Percentiles rank a stretch among this genome's conserved stretches.
phyloP scores from a whole-genome alignment of 2,329 filamentous ascomycete genomes.

The Colletotrichum musae region DNA sequence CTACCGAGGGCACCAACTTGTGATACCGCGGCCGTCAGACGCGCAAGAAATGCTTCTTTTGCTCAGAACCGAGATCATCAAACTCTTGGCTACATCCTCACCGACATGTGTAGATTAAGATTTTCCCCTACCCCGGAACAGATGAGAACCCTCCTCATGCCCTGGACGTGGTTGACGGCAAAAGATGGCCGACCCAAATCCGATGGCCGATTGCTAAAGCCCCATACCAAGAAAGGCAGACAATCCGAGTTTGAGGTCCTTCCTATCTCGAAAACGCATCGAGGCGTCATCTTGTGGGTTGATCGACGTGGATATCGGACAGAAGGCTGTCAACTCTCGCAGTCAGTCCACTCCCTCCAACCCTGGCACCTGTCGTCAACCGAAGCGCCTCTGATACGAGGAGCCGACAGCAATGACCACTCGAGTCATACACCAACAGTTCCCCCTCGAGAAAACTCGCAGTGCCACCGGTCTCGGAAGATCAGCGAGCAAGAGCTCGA shows the following conservation, averaged over 20 bases:
- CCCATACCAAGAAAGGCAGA: neutral
- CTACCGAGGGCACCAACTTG: conserved; percentile 9
- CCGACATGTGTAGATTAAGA: conserved; percentile 18
- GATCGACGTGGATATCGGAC: neutral
- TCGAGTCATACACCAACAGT: conserved; percentile 16
- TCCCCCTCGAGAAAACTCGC: conserved; percentile 1
- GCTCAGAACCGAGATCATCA: conserved; percentile 3
- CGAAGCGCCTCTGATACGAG: conserved; percentile 28
- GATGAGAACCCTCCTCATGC: neutral
- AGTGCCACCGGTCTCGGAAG: neutral
- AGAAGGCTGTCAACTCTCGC: conserved; percentile 4
- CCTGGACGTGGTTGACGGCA: neutral
- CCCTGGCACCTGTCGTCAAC: conserved; percentile 6
- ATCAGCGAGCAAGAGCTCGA: conserved; percentile 1
- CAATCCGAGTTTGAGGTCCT: conserved; percentile 9
- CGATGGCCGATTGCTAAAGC: conserved; percentile 10
- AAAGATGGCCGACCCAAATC: conserved; percentile 1
- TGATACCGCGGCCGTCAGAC: neutral
- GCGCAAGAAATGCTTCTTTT: conserved; percentile 16
- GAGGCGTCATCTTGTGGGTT: conserved; percentile 8
- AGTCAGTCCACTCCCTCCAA: conserved; percentile 23
- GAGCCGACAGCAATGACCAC: conserved; percentile 18
- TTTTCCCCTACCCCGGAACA: neutral
- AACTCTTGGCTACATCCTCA: conserved; percentile 13
- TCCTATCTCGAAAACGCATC: conserved; percentile 5